Base-by-base conservation (phyloP, 2,329 filamentous ascomycete genomes). In the Metarhizium humberi region DNA sequence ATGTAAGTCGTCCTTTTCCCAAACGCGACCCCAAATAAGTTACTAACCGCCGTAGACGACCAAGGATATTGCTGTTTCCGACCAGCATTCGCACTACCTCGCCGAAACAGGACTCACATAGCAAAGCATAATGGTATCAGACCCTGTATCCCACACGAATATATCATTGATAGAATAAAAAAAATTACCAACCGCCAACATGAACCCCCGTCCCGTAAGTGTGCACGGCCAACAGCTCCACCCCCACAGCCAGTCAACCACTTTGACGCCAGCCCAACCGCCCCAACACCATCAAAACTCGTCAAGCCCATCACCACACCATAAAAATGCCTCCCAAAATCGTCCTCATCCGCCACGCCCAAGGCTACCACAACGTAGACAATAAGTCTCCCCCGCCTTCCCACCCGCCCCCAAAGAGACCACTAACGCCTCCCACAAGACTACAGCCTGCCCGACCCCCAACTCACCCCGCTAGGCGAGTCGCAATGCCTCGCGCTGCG, bases 331-430 rank as follows among this genome's bases (percentile, higher is more conserved):
- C 79, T 52, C 79, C 78, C 1, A 80, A 74, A 0, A 63, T 96
- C 57, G 88, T 97, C 61, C 77, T 97, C 65, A 86, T 96, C 65
- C 88, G 92, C 62, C 92, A 97, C 78, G 92, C 89, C 16, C 89
- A 97, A 70, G 80, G 76, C 8, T 64, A 75, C n/a, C 80, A 83
- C 66, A 83, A 83, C 57, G 69, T 72, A 14, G 64, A 70, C 51
- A 67, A 81, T 81, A 73, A 71, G 78, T 77, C 30, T 53, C 53
- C 49, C 54, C 42, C 42, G n/a, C 42, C 42, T 11, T 18, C 40
- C n/a, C 25, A 40, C 13, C 18, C 20, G 20, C 11, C n/a, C 30
- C 36, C 42, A 14, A 5, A 13, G 51, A 25, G 18, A 14, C 29
- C 14, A 14, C 57, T 65, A 43, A 63, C 58, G 50, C 30, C 6